Evolutionary conservation across 371 early-diverging fungal genomes (phyloP), one percentile per base, ranked within the genome.

Genomic region (Rhizopus stolonifer): DNA sequence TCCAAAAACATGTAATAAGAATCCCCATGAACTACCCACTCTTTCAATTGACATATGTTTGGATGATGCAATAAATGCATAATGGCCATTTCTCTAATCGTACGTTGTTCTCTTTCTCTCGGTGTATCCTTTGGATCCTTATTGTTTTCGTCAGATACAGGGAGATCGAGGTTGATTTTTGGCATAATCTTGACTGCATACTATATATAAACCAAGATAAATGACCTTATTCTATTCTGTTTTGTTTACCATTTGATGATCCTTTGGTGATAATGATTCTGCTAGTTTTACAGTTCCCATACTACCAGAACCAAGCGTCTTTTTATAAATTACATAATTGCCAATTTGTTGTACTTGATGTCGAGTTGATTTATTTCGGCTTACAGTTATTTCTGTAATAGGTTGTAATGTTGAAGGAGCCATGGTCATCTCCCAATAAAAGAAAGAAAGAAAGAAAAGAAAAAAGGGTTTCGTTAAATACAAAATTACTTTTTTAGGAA

Each of bases 201-300:
- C 74, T 73, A 49, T 29, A n/a, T n/a, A n/a, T n/a, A n/a, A n/a
- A n/a, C n/a, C n/a, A n/a, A n/a, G n/a, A n/a, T n/a, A n/a, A n/a
- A n/a, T n/a, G n/a, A n/a, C n/a, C n/a, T n/a, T n/a, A n/a, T n/a
- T n/a, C n/a, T n/a, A n/a, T n/a, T n/a, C 29, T 11, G 2, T 29
- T 11, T 1, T 11, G 36, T 11, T 24, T 58, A 70, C 71, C 60
- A 64, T 54, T 44, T 69, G 62, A 47, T 64, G 67, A 42, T 70
- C 68, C 14, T 46, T 67, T 21, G 66, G 65, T 22, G 74, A 70
- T 22, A 73, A 39, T 46, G 67, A 70, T 31, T 73, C 81, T 18
- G 92, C 99, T 25, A 97, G 75, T 62, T 98, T 96, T 45, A 99
- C 99, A 66, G 94, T 94, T 47, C 96, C 95, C 90, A 96, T 97